Base-by-base conservation (phyloP, 1,284 basidiomycete genomes). In the Moesziomyces antarcticus region DNA sequence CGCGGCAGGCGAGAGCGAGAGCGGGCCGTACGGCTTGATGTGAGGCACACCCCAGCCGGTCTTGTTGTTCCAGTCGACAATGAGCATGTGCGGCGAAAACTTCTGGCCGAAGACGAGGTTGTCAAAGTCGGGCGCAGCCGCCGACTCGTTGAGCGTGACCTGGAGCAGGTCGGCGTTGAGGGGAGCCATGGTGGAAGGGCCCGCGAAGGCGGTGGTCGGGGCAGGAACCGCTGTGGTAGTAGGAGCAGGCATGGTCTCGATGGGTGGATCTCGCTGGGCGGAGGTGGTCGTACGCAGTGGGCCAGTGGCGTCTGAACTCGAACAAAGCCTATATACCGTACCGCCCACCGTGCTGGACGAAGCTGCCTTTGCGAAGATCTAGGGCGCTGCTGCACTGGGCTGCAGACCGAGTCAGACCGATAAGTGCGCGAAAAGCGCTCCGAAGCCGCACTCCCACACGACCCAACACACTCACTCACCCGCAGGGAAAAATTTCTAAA, bases 41-140 rank as follows among this genome's bases (percentile, higher is more conserved):
- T 89, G 86, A 8, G 94, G 94, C 5, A 87, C 85, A 20, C 89
- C 90, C 94, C 94, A 97, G 9, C 94, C 94, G 20, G 86, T 86
- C 16, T 86, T 80, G 21, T 87, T 85, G 56, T 87, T 87, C 94
- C 93, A 97, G n/a, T 90, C 90, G 72, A 95, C 89, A 44, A 88
- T 89, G 47, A 97, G 86, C 94, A 97, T 97, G 85, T 97, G 94
- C 84, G 96, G 93, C 25, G 93, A 93, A 73, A 88, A 88, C 11
- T 86, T 87, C 55, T 85, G 84, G 4, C 87, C 87, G 59, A 88
- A 88, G 33, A 85, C 80, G 51, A 88, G 83, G 56, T 85, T 85
- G 3, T 83, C 83, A 20, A 75, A 75, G 50, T 73, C 58, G n/a
- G 73, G 73, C 8, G 65, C 58, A 20, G 65, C 44, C 1, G 73